phyloP scores from a whole-genome alignment of 1,139 yeast species.

The Saccharomyces hybrid region DNA sequence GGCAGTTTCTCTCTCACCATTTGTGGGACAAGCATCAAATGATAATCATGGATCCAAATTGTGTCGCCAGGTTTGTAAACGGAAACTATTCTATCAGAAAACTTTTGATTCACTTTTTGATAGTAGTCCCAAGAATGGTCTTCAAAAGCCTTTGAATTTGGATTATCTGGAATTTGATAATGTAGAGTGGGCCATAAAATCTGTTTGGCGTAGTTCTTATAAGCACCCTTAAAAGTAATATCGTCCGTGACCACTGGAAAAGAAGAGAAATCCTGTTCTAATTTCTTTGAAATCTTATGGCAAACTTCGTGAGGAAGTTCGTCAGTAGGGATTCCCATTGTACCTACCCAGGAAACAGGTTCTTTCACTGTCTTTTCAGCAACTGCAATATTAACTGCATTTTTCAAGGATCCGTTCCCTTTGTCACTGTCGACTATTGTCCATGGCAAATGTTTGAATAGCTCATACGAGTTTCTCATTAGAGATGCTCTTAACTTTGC shows the following conservation, averaged over 20 bases:
- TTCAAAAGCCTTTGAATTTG: constrained; percentile 85
- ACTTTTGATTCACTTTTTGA: constrained; percentile 58
- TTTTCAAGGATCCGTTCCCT: constrained; percentile 83
- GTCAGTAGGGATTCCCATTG: constrained; percentile 82
- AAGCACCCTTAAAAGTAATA: constrained; percentile 74
- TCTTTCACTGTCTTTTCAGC: constrained; percentile 39
- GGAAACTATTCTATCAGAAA: constrained; percentile 66
- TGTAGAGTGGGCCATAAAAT: constrained; percentile 93
- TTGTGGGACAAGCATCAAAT: constrained; percentile 70
- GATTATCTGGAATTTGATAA: constrained; percentile 89
- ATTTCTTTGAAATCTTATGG: constrained; percentile 38
- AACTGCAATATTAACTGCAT: constrained; percentile 61
- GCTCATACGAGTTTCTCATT: constrained; percentile 39
- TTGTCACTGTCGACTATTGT: constrained; percentile 53
- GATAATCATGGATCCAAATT: constrained; percentile 91
- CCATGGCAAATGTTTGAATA: constrained; percentile 71
- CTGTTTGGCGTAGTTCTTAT: constrained; percentile 79
- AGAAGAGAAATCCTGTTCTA: constrained; percentile 44
- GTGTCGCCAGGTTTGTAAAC: constrained; percentile 59
- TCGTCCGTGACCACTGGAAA: constrained; percentile 66
- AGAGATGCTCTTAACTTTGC: constrained; percentile 33
- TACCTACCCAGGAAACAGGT: constrained; percentile 68
- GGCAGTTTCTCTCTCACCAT: constrained; percentile 73
- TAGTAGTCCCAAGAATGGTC: constrained; percentile 89
- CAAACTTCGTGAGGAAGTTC: constrained; percentile 52